A percentile compares a stretch with the other conserved stretches of the same genome.
Evolutionary conservation across 2,329 filamentous ascomycete species (phyloP).

Genomic region (Aspergillus niger): DNA sequence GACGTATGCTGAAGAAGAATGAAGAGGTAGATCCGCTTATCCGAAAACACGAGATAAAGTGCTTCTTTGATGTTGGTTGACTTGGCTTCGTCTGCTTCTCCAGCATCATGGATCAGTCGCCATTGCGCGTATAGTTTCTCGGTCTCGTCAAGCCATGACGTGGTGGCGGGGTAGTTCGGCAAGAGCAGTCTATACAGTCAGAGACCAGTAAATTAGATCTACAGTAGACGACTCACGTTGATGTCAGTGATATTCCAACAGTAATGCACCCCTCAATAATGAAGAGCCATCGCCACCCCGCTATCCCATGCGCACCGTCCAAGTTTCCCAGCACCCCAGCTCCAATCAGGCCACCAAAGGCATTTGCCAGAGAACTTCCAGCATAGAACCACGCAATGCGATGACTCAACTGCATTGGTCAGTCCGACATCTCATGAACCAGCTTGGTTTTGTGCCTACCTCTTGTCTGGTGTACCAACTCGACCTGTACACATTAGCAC

Average conservation of each 20-base stretch:
- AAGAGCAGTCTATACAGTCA: constrained; percentile 42
- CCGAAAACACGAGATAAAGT: constrained; percentile 40
- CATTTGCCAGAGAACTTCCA: constrained; percentile 52
- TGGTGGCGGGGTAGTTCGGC: constrained; percentile 57
- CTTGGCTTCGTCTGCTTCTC: constrained; percentile 45
- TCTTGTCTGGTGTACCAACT: constrained; percentile 69
- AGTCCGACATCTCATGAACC: constrained; percentile 41
- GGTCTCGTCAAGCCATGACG: constrained; percentile 54
- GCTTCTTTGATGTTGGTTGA: constrained; percentile 49
- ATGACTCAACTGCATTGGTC: constrained; percentile 43
- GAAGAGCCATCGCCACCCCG: constrained; percentile 43
- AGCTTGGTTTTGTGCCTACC: constrained; percentile 11
- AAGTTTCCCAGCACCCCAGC: constrained; percentile 51
- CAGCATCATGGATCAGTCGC: constrained; percentile 54
- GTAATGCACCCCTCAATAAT: constrained; percentile 43
- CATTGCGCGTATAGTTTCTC: constrained; percentile 58
- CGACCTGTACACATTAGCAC: constrained; percentile 39
- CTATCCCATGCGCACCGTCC: constrained; percentile 28
- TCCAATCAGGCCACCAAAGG: constrained; percentile 55
- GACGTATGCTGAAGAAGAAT: constrained; percentile 52
- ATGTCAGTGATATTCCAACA: constrained; percentile 40
- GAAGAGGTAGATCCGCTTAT: constrained; percentile 42
- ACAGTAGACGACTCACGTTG: constrained; percentile 30
- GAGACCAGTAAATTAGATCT: not conserved
- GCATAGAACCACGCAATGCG: constrained; percentile 53